These are phyloP conservation scores for Xerocomus minutiporus DNA, from an alignment of 1,284 basidiomycete genomes.

Conservation along the genomic window DNA sequence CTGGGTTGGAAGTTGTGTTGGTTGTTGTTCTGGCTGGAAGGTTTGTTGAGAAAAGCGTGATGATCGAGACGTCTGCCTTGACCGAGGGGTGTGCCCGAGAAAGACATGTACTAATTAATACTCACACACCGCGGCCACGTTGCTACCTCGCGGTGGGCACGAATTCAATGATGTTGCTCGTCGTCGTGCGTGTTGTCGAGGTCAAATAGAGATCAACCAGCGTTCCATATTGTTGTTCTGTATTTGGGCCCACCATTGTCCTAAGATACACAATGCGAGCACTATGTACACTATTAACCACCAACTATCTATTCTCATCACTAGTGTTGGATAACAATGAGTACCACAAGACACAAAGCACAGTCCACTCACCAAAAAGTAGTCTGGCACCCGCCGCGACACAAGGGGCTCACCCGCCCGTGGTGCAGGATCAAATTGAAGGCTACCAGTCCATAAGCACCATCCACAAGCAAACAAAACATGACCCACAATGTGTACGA, in stretches of 20 bases:
- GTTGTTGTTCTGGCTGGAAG: conserved; percentile 32
- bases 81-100: conserved; percentile 74
- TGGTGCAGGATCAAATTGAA: conserved; percentile 99
- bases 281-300: conserved; percentile 24
- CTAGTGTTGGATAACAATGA: not conserved
- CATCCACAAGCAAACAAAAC: conserved; percentile 6
- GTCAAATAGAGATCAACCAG: not conserved
- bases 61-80: conserved; percentile 81
- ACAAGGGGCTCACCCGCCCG: conserved; percentile 97
- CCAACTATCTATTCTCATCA: too few relatives aligned
- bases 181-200: conserved; percentile 12
- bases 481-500: conserved; percentile 82
- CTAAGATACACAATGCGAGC: conserved; percentile 19
- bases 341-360: conserved; percentile 1
- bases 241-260: conserved; percentile 16
- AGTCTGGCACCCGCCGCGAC: conserved; percentile 97
- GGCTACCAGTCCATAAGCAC: conserved; percentile 48
- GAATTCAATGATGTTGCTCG: conserved; percentile 9
- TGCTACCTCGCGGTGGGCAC: conserved; percentile 13
- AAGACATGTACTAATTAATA: conserved; percentile 60
- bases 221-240: conserved; percentile 16
- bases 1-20: conserved; percentile 25
- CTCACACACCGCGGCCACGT: conserved; percentile 15
- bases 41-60: conserved; percentile 66
- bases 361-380: conserved; percentile 70